phyloP scores from a whole-genome alignment of 495 filamentous ascomycete species.

The Glutinoglossum americanum region DNA sequence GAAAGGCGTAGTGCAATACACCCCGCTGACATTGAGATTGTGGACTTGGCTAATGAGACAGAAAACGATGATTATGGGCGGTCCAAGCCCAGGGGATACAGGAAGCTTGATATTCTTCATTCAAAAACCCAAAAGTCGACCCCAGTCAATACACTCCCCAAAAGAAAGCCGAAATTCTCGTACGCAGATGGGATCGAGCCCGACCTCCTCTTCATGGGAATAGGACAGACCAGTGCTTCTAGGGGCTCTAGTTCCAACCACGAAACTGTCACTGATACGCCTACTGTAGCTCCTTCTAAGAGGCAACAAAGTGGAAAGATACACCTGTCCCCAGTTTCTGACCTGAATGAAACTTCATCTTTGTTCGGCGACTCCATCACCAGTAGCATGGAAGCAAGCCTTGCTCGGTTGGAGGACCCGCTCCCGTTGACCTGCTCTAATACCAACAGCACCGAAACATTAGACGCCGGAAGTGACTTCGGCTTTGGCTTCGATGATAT shows the following conservation, averaged over 20 bases:
- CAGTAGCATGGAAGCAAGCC: no score
- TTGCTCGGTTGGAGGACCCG: no score
- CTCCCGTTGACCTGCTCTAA: background rate
- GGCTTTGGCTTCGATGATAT: background rate
- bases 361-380: background rate
- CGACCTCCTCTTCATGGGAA: conserved; percentile 4
- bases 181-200: background rate
- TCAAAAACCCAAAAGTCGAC: background rate
- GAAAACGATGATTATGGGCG: background rate
- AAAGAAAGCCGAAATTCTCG: background rate
- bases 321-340: no score
- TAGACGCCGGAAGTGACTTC: background rate
- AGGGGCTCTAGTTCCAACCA: background rate
- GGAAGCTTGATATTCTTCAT: background rate
- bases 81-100: background rate
- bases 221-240: background rate
- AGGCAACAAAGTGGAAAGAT: no score
- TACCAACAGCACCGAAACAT: background rate
- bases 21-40: background rate
- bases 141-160: background rate
- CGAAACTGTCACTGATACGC: background rate
- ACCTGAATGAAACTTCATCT: no score
- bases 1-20: background rate
- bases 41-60: background rate
- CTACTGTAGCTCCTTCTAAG: background rate